A percentile compares a stretch with the other conserved stretches of the same genome.
phyloP scores from a whole-genome alignment of 305 asterid genomes.

The Solanum aculeatissimum region DNA sequence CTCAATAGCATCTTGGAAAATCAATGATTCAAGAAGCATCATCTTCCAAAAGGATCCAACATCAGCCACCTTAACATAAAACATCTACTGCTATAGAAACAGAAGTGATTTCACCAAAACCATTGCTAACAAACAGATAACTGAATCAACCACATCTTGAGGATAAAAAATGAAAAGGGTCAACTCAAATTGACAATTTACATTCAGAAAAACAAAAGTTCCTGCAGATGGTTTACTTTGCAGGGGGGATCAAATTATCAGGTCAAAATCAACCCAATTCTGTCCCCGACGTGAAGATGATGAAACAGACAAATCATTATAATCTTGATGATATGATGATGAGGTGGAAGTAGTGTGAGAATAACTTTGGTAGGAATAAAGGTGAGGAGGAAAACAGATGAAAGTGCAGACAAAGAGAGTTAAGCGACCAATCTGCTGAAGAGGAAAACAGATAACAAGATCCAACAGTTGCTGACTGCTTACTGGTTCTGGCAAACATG shows the following conservation, averaged over 20 bases:
- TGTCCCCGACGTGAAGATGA: background rate
- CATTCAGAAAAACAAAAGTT: background rate
- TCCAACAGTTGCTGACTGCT: constrained; percentile 29
- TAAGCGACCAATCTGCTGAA: constrained; percentile 29
- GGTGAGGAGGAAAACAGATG: constrained; percentile 19
- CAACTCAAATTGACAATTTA: background rate
- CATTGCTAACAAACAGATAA: background rate
- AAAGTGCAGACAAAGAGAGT: constrained; percentile 26
- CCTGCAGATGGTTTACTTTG: background rate
- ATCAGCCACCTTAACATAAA: background rate
- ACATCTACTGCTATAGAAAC: background rate
- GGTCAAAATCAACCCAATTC: background rate
- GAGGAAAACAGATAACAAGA: constrained; percentile 35
- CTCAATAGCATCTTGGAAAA: background rate
- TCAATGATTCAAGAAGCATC: background rate
- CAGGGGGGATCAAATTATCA: background rate
- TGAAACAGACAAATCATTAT: background rate
- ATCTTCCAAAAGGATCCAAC: background rate
- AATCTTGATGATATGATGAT: background rate
- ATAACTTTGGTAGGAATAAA: constrained; percentile 3
- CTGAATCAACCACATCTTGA: background rate
- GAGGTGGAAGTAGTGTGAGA: background rate
- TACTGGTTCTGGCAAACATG: constrained; percentile 33
- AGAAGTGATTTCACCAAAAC: background rate
- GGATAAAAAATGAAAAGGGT: background rate